Evolutionary conservation across 768 basidiomycete genomes (phyloP), one percentile per base, ranked within the genome.

Genomic region (Vararia minispora): DNA sequence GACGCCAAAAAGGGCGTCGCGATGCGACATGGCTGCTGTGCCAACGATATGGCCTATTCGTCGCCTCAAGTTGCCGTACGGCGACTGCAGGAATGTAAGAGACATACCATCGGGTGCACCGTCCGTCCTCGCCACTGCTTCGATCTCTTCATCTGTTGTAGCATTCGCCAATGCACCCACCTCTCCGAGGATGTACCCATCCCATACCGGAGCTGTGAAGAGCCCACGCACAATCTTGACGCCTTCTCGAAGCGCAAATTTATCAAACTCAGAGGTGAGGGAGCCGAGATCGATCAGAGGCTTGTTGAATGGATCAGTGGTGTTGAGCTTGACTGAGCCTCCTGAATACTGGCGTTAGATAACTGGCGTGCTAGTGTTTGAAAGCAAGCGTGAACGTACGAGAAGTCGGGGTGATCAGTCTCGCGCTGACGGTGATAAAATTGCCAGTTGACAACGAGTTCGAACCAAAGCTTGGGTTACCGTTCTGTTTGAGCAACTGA

Each of bases 211-310:
- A 20, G 50, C 43, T 8, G 31, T 29, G 12, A 24, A 18, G 31
- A 42, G 31, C 17, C 30, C 20, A 9, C 23, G 20, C 17, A 31
- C 35, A 14, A 31, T 31, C 23, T 33, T 37, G 10, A 42, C 31
- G 11, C 3, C 42, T 25, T 40, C 5, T 5, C 12, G 17, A 18
- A 40, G 27, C 26, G 17, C 35, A 14, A 28, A 33, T n/a, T 29
- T 40, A 33, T 31, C 42, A 29, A 42, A 42, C 14, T n/a, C 25
- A 5, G 14, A 34, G 13, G 37, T 40, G 26, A 57, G 56, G 57
- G 66, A 65, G 39, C 60, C 58, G 1, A 62, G 61, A 44, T 68
- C 58, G 50, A 68, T 65, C 8, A 48, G 31, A 1, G 66, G 65
- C 26, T 48, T 28, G 27, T 54, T 52, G 52, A 65, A 66, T 14